Evolutionary conservation across 1,284 basidiomycete species (phyloP).

Genomic region (Leccinum griseonigrum): DNA sequence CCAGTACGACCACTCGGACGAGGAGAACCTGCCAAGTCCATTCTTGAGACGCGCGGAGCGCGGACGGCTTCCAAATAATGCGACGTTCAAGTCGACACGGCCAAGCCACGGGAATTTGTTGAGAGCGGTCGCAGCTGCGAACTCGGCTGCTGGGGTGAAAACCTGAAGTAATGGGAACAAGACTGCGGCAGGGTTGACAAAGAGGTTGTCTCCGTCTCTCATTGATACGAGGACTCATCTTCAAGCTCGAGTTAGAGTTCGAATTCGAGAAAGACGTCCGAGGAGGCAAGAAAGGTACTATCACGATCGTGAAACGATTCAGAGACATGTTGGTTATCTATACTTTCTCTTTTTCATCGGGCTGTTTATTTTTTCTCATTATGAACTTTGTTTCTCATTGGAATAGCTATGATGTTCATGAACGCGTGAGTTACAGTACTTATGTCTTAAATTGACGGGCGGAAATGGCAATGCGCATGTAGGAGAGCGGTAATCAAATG

Average conservation of each 20-base stretch:
- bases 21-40: constrained; percentile 82
- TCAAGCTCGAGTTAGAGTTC: constrained; percentile 24
- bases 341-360: neutral
- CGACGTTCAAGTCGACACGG: constrained; percentile 36
- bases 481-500: too few species aligned
- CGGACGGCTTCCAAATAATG: constrained; percentile 24
- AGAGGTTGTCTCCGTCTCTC: constrained; percentile 15
- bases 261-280: constrained; percentile 46
- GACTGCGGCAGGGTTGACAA: constrained; percentile 7
- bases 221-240: constrained; percentile 19
- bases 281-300: constrained; percentile 51
- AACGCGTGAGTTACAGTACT: too few species aligned
- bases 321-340: neutral
- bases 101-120: constrained; percentile 52
- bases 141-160: constrained; percentile 40
- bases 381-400: neutral
- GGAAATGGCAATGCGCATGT: too few species aligned
- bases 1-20: constrained; percentile 67
- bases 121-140: constrained; percentile 62
- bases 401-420: neutral
- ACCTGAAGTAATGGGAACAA: constrained; percentile 16
- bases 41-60: constrained; percentile 65
- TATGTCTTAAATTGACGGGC: too few species aligned
- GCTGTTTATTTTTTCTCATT: neutral
- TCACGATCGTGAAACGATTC: constrained; percentile 36